These are phyloP conservation scores for Peterozyma xylosa DNA, from an alignment of 805 yeast genomes.

Conservation along the genomic window DNA sequence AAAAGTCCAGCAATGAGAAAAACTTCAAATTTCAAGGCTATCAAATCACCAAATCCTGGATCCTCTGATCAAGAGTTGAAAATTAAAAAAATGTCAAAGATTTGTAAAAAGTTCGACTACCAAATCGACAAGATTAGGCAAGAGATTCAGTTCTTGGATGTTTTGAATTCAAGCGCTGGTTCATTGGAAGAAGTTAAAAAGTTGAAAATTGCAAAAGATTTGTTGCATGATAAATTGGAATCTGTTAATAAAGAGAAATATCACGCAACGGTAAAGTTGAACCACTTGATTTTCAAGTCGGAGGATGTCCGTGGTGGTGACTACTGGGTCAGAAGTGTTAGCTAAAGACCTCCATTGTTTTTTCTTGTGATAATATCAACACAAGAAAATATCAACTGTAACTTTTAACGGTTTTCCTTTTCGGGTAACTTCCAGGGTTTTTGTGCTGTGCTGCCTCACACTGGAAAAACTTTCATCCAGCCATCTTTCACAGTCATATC, in stretches of 20 bases:
- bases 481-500: too few relatives aligned
- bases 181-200: slow-evolving; percentile 6
- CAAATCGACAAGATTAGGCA: slow-evolving; percentile 4
- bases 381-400: background rate
- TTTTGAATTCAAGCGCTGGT: slow-evolving; percentile 3
- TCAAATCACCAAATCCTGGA: background rate
- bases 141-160: slow-evolving; percentile 7
- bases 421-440: too few relatives aligned
- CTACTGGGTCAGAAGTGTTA: slow-evolving; percentile 8
- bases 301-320: slow-evolving; percentile 7
- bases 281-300: slow-evolving; percentile 6
- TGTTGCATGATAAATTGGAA: slow-evolving; percentile 6
- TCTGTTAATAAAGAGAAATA: slow-evolving; percentile 7
- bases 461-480: too few relatives aligned
- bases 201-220: slow-evolving; percentile 5
- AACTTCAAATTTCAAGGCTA: slow-evolving; percentile 6
- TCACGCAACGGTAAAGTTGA: slow-evolving; percentile 5
- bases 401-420: too few relatives aligned
- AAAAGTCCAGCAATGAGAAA: background rate
- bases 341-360: background rate
- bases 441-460: too few relatives aligned
- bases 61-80: background rate
- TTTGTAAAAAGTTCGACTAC: background rate
- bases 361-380: too few relatives aligned
- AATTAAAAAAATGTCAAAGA: slow-evolving; percentile 1